Evolutionary conservation across 1,139 yeast species (phyloP).

Genomic region (Keqinozyma sinolaborantium): DNA sequence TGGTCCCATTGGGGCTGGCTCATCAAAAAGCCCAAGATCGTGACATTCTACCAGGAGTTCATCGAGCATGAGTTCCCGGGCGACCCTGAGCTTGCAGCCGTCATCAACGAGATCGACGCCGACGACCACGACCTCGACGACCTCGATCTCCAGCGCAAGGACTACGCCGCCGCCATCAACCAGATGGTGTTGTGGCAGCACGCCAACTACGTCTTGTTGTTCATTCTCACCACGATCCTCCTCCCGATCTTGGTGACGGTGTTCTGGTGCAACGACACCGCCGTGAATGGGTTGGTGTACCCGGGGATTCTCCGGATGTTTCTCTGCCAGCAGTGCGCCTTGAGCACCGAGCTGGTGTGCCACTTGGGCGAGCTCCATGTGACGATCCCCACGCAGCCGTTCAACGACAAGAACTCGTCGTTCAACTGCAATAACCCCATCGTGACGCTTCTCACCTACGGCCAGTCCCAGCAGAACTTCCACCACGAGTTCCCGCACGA

Average conservation of each 20-base stretch:
- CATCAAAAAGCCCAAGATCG: constrained; percentile 46
- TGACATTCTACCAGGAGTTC: constrained; percentile 30
- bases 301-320: constrained; percentile 61
- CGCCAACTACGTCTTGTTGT: constrained; percentile 39
- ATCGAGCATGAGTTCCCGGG: constrained; percentile 43
- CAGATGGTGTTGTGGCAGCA: constrained; percentile 59
- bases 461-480: constrained; percentile 63
- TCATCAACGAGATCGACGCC: constrained; percentile 2
- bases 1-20: constrained; percentile 70
- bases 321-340: constrained; percentile 54
- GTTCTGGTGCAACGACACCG: constrained; percentile 36
- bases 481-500: constrained; percentile 78
- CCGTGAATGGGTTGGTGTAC: constrained; percentile 54
- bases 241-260: constrained; percentile 48
- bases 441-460: constrained; percentile 54
- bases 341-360: constrained; percentile 58
- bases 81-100: constrained; percentile 9
- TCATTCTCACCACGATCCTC: constrained; percentile 42
- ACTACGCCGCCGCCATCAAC: constrained; percentile 15
- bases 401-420: constrained; percentile 60
- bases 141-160: constrained; percentile 13
- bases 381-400: constrained; percentile 50
- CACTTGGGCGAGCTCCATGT: constrained; percentile 46
- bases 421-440: constrained; percentile 47
- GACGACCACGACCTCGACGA: constrained; percentile 22